phyloP scores from a whole-genome alignment of 2,329 filamentous ascomycete genomes.

The Trichoderma atroviride region DNA sequence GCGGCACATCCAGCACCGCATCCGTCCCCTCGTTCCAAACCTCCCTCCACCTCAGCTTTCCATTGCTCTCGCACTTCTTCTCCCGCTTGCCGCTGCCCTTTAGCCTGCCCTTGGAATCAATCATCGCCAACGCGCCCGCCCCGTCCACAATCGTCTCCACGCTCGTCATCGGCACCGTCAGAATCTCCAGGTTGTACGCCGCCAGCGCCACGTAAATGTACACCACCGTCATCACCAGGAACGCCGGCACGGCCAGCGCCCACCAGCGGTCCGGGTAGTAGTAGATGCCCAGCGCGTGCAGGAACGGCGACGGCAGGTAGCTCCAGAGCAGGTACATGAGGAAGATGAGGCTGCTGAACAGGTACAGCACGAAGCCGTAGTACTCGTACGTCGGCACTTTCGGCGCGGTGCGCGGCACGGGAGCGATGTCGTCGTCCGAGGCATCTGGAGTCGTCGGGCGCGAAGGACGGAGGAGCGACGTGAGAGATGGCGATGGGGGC shows the following conservation, averaged over 20 bases:
- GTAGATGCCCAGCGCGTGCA: slow-evolving; percentile 90
- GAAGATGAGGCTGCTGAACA: slow-evolving; percentile 83
- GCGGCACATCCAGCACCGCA: slow-evolving; percentile 94
- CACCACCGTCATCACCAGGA: slow-evolving; percentile 81
- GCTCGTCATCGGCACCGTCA: slow-evolving; percentile 78
- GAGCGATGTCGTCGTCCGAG: slow-evolving; percentile 86
- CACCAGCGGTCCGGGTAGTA: slow-evolving; percentile 99
- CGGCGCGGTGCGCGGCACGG: slow-evolving; percentile 82
- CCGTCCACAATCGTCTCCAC: slow-evolving; percentile 93
- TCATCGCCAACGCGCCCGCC: slow-evolving; percentile 79
- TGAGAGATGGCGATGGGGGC: slow-evolving; percentile 88
- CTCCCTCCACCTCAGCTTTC: slow-evolving; percentile 68
- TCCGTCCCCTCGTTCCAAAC: slow-evolving; percentile 94
- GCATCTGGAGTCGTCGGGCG: slow-evolving; percentile 92
- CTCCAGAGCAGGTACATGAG: slow-evolving; percentile 76
- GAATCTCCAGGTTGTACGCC: slow-evolving; percentile 83
- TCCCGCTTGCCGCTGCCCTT: slow-evolving; percentile 43
- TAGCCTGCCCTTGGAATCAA: slow-evolving; percentile 69
- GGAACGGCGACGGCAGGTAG: slow-evolving; percentile 86
- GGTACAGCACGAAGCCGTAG: slow-evolving; percentile 96
- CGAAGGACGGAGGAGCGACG: slow-evolving; percentile 85
- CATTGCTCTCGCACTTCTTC: slow-evolving; percentile 43
- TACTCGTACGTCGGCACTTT: slow-evolving; percentile 99
- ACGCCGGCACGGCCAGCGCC: slow-evolving; percentile 88
- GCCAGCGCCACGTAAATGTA: slow-evolving; percentile 96